These are phyloP conservation scores for Saccharomyces hybrid DNA, from an alignment of 1,139 yeast species.

Conservation along the genomic window DNA sequence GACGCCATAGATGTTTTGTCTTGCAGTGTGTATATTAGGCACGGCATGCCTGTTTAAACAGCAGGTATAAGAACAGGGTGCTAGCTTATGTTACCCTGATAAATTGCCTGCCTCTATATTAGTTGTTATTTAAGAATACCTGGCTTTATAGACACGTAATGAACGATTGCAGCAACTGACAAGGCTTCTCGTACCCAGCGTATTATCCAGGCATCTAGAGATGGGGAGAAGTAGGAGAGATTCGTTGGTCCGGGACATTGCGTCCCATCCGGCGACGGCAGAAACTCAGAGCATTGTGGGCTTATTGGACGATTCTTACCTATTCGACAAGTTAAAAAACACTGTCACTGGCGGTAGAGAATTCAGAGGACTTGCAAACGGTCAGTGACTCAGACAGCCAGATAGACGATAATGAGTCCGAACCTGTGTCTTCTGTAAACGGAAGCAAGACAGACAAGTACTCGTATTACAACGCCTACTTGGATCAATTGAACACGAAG, in stretches of 20 bases:
- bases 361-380: neutral
- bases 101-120: neutral
- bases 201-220: neutral
- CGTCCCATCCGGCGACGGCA: constrained; percentile 15
- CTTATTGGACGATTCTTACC: constrained; percentile 23
- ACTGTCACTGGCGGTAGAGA: constrained; percentile 12
- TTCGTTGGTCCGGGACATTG: constrained; percentile 27
- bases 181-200: neutral
- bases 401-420: neutral
- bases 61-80: neutral
- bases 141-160: neutral
- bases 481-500: constrained; percentile 17
- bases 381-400: neutral
- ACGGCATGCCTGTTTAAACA: neutral
- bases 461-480: constrained; percentile 7
- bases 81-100: neutral
- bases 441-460: neutral
- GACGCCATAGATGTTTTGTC: neutral
- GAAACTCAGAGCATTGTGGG: constrained; percentile 12
- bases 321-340: constrained; percentile 20
- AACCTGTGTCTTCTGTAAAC: neutral
- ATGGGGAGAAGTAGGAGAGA: constrained; percentile 23
- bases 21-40: neutral
- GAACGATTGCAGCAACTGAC: neutral
- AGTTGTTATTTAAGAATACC: neutral